phyloP scores from a whole-genome alignment of 2,329 filamentous ascomycete species.

The Chrysoporthe cubensis region DNA sequence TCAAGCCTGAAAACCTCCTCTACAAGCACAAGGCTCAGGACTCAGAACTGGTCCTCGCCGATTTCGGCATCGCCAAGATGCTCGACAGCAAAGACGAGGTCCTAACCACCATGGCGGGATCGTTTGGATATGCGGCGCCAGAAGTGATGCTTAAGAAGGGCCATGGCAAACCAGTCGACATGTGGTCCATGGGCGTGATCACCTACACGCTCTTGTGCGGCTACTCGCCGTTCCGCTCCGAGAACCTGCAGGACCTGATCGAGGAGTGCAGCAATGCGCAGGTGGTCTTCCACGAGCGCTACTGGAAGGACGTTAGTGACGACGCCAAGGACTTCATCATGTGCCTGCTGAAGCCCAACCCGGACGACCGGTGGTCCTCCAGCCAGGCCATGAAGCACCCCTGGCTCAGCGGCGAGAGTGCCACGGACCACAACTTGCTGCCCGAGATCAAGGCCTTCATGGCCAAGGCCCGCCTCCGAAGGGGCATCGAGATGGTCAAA shows the following conservation, averaged over 20 bases:
- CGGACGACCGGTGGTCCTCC: slow-evolving; percentile 76
- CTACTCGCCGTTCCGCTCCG: slow-evolving; percentile 96
- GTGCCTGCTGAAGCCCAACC: slow-evolving; percentile 76
- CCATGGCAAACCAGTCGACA: slow-evolving; percentile 97
- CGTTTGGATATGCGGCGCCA: slow-evolving; percentile 95
- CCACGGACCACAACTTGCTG: slow-evolving; percentile 94
- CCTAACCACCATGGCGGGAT: slow-evolving; percentile 97
- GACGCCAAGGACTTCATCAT: slow-evolving; percentile 96
- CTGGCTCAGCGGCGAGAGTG: slow-evolving; percentile 90
- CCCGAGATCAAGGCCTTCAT: slow-evolving; percentile 96
- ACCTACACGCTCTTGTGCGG: slow-evolving; percentile 98
- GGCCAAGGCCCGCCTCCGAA: slow-evolving; percentile 85
- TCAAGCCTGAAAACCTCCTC: slow-evolving; percentile 97
- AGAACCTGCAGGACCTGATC: slow-evolving; percentile 90
- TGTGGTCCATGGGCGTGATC: slow-evolving; percentile 99
- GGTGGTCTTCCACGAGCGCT: slow-evolving; percentile 94
- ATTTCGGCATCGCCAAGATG: slow-evolving; percentile 99
- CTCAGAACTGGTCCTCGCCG: slow-evolving; percentile 89
- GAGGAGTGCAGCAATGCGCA: slow-evolving; percentile 85
- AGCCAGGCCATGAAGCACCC: slow-evolving; percentile 78
- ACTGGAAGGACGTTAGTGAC: slow-evolving; percentile 96
- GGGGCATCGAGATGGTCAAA: slow-evolving; percentile 95
- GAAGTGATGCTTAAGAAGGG: slow-evolving; percentile 98
- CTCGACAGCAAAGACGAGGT: slow-evolving; percentile 88
- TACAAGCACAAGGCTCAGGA: slow-evolving; percentile 79